Conservation (phyloP, 805 yeast species). For the Kockiozyma suomiensis region DNA sequence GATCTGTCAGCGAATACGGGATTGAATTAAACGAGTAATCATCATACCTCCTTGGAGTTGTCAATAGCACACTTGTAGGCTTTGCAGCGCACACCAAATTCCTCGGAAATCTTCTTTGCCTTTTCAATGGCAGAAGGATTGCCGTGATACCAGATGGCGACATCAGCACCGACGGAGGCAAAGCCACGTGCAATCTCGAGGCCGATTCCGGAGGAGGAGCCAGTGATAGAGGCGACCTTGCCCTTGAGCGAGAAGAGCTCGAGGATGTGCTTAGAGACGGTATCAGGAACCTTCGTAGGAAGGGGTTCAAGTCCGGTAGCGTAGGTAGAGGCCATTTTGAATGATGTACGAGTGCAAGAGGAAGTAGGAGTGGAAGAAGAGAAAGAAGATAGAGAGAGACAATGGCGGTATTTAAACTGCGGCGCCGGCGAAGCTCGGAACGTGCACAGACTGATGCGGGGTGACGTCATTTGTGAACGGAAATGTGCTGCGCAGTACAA, state of each 20-base stretch:
- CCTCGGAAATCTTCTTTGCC: conserved; percentile 57
- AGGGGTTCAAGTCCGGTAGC: conserved; percentile 46
- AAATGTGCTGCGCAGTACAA: no score
- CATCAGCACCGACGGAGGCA: conserved; percentile 69
- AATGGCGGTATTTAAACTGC: neutral
- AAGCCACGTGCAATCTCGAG: conserved; percentile 52
- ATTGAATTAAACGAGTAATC: no score
- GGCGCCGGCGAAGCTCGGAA: neutral
- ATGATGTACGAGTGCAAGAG: neutral
- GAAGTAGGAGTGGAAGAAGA: neutral
- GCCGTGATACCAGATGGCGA: conserved; percentile 69
- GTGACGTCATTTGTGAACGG: no score
- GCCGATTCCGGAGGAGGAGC: conserved; percentile 59
- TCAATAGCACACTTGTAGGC: conserved; percentile 68
- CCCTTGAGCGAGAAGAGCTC: conserved; percentile 72
- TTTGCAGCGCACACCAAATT: conserved; percentile 61
- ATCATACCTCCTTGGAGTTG: conserved; percentile 47
- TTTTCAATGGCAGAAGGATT: conserved; percentile 60
- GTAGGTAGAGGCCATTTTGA: conserved; percentile 28
- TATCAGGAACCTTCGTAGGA: conserved; percentile 56
- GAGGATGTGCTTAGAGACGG: conserved; percentile 54
- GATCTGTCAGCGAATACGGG: neutral
- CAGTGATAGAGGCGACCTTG: conserved; percentile 50
- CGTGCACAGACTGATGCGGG: neutral
- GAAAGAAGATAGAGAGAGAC: neutral